Evolutionary conservation across 495 filamentous ascomycete species (phyloP).

Genomic region (Hypoxylon intermedium): DNA sequence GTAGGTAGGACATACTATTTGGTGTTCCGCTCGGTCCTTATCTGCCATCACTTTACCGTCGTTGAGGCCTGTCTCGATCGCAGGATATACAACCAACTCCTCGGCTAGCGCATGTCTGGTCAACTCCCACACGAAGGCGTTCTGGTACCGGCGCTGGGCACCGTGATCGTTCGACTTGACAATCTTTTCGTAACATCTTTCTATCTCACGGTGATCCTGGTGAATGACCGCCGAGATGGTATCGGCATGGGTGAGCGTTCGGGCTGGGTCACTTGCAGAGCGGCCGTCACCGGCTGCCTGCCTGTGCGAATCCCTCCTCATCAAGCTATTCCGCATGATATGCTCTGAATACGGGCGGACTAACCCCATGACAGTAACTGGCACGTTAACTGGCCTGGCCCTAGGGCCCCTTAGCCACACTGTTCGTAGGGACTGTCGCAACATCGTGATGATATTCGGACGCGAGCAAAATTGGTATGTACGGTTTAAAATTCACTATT

Average conservation of each 20-base stretch:
- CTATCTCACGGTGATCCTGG: slow-evolving; percentile 68
- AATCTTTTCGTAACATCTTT: slow-evolving; percentile 65
- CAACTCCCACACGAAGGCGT: slow-evolving; percentile 75
- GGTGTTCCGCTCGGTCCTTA: slow-evolving; percentile 67
- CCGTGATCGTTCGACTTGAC: slow-evolving; percentile 55
- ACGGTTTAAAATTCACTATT: background rate
- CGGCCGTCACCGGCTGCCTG: background rate
- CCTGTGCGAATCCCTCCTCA: background rate
- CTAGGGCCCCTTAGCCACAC: background rate
- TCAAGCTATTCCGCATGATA: slow-evolving; percentile 4
- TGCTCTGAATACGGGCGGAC: slow-evolving; percentile 18
- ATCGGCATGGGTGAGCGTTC: slow-evolving; percentile 4
- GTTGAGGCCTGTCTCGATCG: slow-evolving; percentile 64
- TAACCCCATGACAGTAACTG: background rate
- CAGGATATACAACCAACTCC: slow-evolving; percentile 74
- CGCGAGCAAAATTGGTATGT: too few relatives aligned
- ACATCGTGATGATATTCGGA: slow-evolving; percentile 12
- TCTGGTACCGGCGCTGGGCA: slow-evolving; percentile 62
- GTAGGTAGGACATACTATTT: slow-evolving; percentile 56
- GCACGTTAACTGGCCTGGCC: background rate
- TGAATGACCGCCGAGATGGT: slow-evolving; percentile 50
- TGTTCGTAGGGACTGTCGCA: slow-evolving; percentile 12
- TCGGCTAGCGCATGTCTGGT: slow-evolving; percentile 71
- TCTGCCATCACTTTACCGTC: slow-evolving; percentile 60
- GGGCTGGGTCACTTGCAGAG: slow-evolving; percentile 2